phyloP scores from a whole-genome alignment of 83 land plant species.

The Picea abies region DNA sequence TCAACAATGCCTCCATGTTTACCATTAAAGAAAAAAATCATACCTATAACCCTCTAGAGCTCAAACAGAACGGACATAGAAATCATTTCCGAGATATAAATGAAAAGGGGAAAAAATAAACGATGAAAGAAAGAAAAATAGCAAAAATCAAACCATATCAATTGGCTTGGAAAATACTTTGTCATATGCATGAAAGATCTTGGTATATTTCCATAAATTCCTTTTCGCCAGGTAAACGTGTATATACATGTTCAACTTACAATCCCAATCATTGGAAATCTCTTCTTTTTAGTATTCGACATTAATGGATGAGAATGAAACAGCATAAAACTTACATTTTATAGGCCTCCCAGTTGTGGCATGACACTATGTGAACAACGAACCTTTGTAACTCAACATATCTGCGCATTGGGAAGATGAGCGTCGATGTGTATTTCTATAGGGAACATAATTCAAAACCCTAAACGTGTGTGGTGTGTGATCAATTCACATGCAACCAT shows the following conservation, averaged over 20 bases:
- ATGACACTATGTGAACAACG: too few species aligned
- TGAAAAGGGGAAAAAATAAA: neutral
- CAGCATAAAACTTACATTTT: conserved; percentile 43
- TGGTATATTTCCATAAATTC: conserved; percentile 72
- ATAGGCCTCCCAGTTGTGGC: conserved; percentile 55
- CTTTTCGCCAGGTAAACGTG: conserved; percentile 85
- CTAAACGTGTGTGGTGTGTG: too few species aligned
- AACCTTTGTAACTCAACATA: too few species aligned
- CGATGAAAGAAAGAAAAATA: neutral
- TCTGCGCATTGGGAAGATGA: too few species aligned
- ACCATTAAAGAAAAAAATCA: neutral
- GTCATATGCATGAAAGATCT: conserved; percentile 82
- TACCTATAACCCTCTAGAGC: neutral
- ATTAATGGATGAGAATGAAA: neutral
- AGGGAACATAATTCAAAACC: too few species aligned
- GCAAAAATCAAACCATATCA: conserved; percentile 40
- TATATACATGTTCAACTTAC: conserved; percentile 88
- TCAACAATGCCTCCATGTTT: too few species aligned
- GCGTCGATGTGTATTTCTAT: too few species aligned
- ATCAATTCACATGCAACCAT: too few species aligned
- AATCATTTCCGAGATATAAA: too few species aligned
- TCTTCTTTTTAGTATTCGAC: neutral
- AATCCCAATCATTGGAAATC: neutral
- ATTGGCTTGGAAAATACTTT: conserved; percentile 91
- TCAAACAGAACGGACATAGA: too few species aligned